These are phyloP conservation scores for Durusdinium trenchii DNA, from an alignment of 73 alveolate species.

Conservation along the genomic window DNA sequence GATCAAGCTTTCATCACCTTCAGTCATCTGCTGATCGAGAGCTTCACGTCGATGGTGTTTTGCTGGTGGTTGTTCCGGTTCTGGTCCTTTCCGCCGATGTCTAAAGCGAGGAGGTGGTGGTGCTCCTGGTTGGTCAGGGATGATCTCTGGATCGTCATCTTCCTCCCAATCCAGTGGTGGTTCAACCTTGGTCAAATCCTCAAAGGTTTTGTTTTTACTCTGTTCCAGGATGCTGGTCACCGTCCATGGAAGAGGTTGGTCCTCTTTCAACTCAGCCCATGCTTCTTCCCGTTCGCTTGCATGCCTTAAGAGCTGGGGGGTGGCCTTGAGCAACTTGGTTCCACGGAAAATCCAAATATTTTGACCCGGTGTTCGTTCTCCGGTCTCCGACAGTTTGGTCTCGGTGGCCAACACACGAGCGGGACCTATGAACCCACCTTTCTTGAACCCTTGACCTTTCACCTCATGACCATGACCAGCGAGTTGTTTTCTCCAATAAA, in stretches of 20 bases:
- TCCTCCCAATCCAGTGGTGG: background rate
- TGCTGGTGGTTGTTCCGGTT: background rate
- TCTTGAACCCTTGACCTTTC: too few relatives aligned
- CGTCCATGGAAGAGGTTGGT: background rate
- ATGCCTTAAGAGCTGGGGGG: background rate
- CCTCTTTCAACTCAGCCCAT: background rate
- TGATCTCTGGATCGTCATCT: background rate
- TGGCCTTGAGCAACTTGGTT: too few relatives aligned
- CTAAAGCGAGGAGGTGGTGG: background rate
- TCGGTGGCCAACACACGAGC: background rate
- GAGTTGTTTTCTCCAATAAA: background rate
- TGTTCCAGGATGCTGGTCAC: background rate
- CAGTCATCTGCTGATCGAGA: too few relatives aligned
- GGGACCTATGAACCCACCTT: slow-evolving; percentile 16
- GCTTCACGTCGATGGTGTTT: too few relatives aligned
- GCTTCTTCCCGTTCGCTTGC: background rate
- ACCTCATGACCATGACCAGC: background rate
- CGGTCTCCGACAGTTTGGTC: background rate
- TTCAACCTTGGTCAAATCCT: background rate
- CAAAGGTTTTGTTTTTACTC: background rate
- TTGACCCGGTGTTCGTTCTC: background rate
- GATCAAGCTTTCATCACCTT: background rate
- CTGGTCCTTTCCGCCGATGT: background rate
- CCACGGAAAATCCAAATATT: too few relatives aligned
- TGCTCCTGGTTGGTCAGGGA: too few relatives aligned